Evolutionary conservation across 306 rosid species (phyloP).

Genomic region (Cotoneaster glaucophyllus): DNA sequence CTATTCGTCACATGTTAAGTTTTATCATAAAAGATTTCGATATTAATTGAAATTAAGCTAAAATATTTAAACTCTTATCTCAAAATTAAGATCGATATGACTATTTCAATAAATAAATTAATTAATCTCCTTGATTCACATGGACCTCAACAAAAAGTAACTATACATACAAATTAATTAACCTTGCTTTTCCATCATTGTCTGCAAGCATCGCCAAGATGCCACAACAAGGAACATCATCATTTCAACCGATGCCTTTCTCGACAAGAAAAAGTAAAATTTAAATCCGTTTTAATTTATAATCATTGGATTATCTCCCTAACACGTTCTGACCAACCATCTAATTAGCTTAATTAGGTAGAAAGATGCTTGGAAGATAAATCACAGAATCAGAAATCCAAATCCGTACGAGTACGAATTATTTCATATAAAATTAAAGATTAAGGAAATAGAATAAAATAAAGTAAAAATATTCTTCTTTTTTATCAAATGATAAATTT

Average conservation of each 20-base stretch:
- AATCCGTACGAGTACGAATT: neutral
- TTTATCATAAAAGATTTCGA: too few relatives aligned
- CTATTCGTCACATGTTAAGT: fast-evolving
- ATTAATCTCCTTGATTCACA: neutral
- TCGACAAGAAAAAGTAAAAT: neutral
- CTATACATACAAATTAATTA: neutral
- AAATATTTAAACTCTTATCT: too few relatives aligned
- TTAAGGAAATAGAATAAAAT: neutral
- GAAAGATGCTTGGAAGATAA: neutral
- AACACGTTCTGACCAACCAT: neutral
- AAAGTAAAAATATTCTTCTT: too few relatives aligned
- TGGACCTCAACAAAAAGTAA: neutral
- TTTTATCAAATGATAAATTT: too few relatives aligned
- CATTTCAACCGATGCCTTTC: neutral
- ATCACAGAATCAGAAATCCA: neutral
- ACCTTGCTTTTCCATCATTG: neutral
- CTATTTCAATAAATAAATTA: too few relatives aligned
- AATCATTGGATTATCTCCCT: neutral
- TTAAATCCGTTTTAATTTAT: neutral
- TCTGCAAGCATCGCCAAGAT: neutral
- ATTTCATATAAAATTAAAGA: neutral
- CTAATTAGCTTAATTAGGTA: neutral
- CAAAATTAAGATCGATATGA: too few relatives aligned
- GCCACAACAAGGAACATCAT: neutral
- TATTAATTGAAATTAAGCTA: too few relatives aligned